Conservation (phyloP, 768 basidiomycete genomes). For the Lanmaoa pseudosensibilis region DNA sequence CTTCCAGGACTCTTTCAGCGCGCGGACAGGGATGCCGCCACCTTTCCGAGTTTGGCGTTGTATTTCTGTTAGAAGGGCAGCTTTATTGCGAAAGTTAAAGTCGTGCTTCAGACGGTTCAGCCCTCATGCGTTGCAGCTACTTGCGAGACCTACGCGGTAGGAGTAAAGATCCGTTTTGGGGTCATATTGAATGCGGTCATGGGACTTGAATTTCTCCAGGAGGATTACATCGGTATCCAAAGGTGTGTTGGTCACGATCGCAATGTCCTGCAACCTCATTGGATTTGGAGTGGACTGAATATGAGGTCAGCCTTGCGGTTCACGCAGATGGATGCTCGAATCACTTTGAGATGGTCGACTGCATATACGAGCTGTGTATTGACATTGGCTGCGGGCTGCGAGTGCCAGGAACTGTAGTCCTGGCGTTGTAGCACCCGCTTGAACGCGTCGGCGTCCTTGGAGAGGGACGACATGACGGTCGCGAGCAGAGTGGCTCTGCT, state of each 20-base stretch:
- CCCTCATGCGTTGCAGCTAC: background rate
- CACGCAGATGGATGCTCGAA: constrained; percentile 6
- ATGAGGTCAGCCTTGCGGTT: constrained; percentile 8
- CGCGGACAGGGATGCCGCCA: constrained; percentile 80
- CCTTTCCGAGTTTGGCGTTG: constrained; percentile 82
- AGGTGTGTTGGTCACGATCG: constrained; percentile 76
- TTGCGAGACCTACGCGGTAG: constrained; percentile 63
- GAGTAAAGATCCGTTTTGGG: constrained; percentile 83
- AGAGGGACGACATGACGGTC: constrained; percentile 60
- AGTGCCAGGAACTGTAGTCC: constrained; percentile 78
- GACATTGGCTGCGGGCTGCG: constrained; percentile 83
- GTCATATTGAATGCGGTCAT: constrained; percentile 79
- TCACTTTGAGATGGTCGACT: constrained; percentile 77
- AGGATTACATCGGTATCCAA: constrained; percentile 69
- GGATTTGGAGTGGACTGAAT: constrained; percentile 67
- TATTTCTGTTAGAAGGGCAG: constrained; percentile 79
- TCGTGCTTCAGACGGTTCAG: constrained; percentile 59
- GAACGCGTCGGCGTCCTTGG: constrained; percentile 71
- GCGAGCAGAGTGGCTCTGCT: constrained; percentile 1
- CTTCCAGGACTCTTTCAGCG: constrained; percentile 89
- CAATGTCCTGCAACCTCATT: constrained; percentile 85
- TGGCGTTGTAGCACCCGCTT: constrained; percentile 62
- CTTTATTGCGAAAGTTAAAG: constrained; percentile 82
- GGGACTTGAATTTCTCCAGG: constrained; percentile 77
- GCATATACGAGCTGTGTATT: constrained; percentile 88